phyloP scores from a whole-genome alignment of 108 stramenopile genomes.

The Aurantiochytrium sp. region DNA sequence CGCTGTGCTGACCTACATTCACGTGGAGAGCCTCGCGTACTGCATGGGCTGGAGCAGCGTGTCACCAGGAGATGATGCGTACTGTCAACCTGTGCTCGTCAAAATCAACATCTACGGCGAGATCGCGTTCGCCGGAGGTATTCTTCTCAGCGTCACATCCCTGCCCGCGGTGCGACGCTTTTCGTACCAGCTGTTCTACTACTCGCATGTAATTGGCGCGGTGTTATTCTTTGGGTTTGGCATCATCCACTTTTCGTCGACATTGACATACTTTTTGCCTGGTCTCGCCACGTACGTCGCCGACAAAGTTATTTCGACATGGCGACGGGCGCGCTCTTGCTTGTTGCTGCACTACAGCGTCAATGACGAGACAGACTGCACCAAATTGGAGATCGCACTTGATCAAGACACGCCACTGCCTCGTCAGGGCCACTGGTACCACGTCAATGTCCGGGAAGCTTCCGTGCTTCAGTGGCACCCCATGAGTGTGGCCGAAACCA shows the following conservation, averaged over 20 bases:
- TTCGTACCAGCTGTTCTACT: background rate
- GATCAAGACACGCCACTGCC: background rate
- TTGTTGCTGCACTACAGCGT: background rate
- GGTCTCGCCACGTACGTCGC: background rate
- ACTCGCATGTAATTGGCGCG: background rate
- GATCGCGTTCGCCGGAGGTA: background rate
- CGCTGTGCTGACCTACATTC: background rate
- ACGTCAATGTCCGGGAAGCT: background rate
- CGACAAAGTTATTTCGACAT: background rate
- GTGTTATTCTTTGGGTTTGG: background rate
- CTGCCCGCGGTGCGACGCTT: background rate
- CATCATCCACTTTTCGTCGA: background rate
- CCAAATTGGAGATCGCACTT: background rate
- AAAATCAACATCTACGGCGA: background rate
- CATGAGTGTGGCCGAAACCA: background rate
- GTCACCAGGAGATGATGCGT: background rate
- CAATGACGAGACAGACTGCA: background rate
- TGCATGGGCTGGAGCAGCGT: background rate
- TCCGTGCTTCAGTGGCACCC: conserved; percentile 8
- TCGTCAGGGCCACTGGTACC: background rate
- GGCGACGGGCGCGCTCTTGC: background rate
- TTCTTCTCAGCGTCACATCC: background rate
- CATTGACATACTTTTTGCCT: background rate
- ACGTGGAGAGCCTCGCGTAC: background rate
- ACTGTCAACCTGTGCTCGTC: background rate